Base-by-base conservation (phyloP, 208 protist species). In the Plasmodiophora brassicae region DNA sequence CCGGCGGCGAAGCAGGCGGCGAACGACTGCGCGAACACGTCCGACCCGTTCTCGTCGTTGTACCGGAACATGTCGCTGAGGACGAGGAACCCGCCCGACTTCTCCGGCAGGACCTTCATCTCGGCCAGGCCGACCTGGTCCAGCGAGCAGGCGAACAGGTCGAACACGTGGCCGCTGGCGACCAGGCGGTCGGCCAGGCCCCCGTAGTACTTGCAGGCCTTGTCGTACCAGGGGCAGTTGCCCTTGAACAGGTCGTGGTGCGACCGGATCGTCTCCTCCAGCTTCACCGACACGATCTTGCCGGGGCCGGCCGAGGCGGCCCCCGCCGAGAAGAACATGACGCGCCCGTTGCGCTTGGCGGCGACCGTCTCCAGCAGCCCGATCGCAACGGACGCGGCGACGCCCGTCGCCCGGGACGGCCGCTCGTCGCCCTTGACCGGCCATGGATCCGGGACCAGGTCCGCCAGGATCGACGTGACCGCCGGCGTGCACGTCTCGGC, bases 61-160 rank as follows among this genome's bases (percentile, higher is more conserved):
- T 96, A 95, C 45, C 92, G 92, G 95, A 98, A 99, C 78, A 94
- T 96, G 92, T 99, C 97, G 32, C 96, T 95, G 85, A 97, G 94
- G 32, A 99, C 93, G 71, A 98, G 92, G 32, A 96, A 90, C n/a
- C 97, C 97, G 43, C 97, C 96, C 0, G 96, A 96, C 45, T 60
- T 84, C 39, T 46, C 87, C 38, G 43, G 1, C 5, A 89, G 22
- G 22, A 83, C 65, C n/a, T 78, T 78, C 96, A 99, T 98, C 93
- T 99, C 98, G 8, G 94, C 93, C 1, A 92, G 0, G 8, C 91
- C 91, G n/a, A 86, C 45, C 71, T 92, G 89, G 91, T 99, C 98
- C 14, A 99, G 92, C 0, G 95, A 95, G 88, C 97, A 97, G 5
- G 94, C 95, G 86, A 99, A 99, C 72, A 97, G 94, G 92, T 98